Base-by-base conservation (phyloP, 306 rosid genomes). In the Rubus parviflorus region DNA sequence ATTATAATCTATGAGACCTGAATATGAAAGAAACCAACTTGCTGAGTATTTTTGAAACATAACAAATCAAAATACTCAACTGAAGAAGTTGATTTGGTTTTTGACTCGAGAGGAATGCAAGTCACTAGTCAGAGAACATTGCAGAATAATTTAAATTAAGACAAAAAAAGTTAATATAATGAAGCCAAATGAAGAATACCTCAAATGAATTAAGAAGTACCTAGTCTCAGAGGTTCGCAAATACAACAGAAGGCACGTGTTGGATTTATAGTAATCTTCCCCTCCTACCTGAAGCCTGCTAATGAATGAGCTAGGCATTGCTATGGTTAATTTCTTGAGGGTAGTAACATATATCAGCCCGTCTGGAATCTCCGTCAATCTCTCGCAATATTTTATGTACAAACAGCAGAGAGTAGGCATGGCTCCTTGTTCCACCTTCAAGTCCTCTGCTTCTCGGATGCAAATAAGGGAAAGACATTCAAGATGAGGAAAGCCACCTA, bases 401-500 rank as follows among this genome's bases (percentile, higher is more conserved):
- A 60, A 25, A 22, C 40, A 40, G 65, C 65, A 10, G 40, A 60
- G 65, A 23, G 16, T 25, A 25, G 53, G 54, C 72, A 68, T 12
- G 53, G 72, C 51, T 6, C 72, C 73, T 13, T 15, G 0, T 15
- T 19, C 49, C 64, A 76, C 73, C 40, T n/a, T n/a, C 49, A 68
- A 64, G 12, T 62, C 61, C 20, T 6, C 15, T 35, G 38, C n/a
- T 19, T 3, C 5, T 0, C 0, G 0, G 22, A 58, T 1, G 5
- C 8, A 11, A 1, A 19, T 6, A 48, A 75, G 48, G 4, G 41
- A 37, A 19, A 76, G 65, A 16, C 52, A 51, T 65, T 51, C 73
- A 15, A 76, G 73, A 14, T 1, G 49, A 48, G 40, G 52, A 65
- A 75, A 75, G 41, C 73, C 25, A 9, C 40, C 79, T 19, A 51